Evolutionary conservation across 345 rosid species (phyloP).

Genomic region (Citrus trifoliata): DNA sequence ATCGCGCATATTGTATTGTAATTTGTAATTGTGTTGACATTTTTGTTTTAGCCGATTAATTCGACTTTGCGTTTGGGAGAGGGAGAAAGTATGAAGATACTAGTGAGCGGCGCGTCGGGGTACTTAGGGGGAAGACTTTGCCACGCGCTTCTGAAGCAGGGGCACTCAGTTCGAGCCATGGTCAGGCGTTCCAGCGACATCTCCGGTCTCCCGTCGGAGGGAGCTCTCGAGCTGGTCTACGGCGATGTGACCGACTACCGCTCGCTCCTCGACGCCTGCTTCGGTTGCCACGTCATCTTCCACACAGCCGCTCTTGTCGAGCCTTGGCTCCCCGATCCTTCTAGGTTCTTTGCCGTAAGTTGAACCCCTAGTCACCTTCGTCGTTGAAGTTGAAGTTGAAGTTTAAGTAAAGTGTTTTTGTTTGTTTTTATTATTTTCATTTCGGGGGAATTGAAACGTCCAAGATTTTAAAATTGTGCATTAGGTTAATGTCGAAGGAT

Average conservation of each 20-base stretch:
- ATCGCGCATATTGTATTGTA: too few species aligned
- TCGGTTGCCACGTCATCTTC: constrained; percentile 69
- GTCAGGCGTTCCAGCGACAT: constrained; percentile 83
- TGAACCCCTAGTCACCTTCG: neutral
- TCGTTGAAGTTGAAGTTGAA: neutral
- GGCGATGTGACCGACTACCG: constrained; percentile 81
- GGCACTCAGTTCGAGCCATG: constrained; percentile 70
- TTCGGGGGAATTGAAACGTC: neutral
- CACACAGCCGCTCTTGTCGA: constrained; percentile 87
- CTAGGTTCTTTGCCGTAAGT: constrained; percentile 64
- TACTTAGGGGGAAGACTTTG: constrained; percentile 80
- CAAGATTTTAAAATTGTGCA: neutral
- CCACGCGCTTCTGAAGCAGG: constrained; percentile 56
- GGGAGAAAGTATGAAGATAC: constrained; percentile 43
- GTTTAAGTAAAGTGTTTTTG: too few species aligned
- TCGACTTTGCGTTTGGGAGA: neutral
- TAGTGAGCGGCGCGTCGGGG: constrained; percentile 83
- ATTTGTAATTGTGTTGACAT: too few species aligned
- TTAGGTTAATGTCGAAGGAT: constrained; percentile 85
- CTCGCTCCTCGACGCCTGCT: constrained; percentile 59
- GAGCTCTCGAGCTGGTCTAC: constrained; percentile 49
- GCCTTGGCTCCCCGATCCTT: constrained; percentile 91
- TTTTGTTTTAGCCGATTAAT: too few species aligned
- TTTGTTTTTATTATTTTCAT: neutral
- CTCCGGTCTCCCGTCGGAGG: constrained; percentile 48